phyloP scores from a whole-genome alignment of 2,329 filamentous ascomycete species.

The Zymoseptoria passerinii region DNA sequence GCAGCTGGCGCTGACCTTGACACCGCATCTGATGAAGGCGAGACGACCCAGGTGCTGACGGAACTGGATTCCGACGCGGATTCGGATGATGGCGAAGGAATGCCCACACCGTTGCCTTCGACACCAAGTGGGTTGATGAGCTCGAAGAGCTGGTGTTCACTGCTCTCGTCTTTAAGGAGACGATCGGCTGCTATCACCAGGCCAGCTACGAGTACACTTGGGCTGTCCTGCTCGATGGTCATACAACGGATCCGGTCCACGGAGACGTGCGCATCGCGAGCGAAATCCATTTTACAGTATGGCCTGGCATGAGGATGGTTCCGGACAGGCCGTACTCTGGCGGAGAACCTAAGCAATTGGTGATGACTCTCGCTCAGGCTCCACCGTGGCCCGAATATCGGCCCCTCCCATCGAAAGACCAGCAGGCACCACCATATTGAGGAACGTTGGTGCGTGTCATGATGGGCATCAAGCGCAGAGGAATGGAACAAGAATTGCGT shows the following conservation, averaged over 20 bases:
- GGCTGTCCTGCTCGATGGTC: not conserved
- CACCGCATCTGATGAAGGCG: not conserved
- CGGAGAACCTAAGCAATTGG: no score
- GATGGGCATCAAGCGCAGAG: no score
- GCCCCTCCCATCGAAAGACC: no score
- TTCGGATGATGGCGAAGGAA: no score
- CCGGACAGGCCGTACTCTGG: not conserved
- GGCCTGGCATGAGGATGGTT: not conserved
- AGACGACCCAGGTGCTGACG: no score
- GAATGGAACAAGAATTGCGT: no score
- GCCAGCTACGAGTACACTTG: not conserved
- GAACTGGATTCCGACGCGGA: no score
- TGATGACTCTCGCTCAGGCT: no score
- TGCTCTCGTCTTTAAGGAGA: slow-evolving; percentile 1
- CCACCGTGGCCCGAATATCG: no score
- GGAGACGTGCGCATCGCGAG: not conserved
- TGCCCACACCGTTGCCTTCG: not conserved
- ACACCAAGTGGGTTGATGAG: not conserved
- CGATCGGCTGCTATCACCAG: not conserved
- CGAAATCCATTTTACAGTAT: not conserved
- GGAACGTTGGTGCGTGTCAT: no score
- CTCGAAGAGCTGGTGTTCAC: not conserved
- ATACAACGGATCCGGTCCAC: not conserved
- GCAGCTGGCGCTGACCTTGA: not conserved
- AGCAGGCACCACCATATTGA: no score